Evolutionary conservation across 73 alveolate species (phyloP).

Genomic region (Stentor coeruleus): DNA sequence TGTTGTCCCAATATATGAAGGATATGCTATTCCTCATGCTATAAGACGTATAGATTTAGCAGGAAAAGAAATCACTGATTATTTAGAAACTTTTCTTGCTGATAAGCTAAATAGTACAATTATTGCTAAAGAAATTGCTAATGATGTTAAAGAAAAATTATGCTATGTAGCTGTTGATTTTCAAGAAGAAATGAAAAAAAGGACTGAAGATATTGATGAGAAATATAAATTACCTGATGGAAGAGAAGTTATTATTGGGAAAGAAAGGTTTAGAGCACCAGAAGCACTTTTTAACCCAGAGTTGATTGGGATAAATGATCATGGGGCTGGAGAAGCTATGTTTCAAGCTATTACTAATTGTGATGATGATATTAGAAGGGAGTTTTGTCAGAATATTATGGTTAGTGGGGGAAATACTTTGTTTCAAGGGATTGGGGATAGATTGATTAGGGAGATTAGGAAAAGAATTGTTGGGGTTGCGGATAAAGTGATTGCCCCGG

Average conservation of each 20-base stretch:
- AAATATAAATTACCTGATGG: background rate
- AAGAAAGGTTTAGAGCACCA: background rate
- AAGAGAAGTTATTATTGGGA: background rate
- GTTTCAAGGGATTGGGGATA: background rate
- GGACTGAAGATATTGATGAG: no score
- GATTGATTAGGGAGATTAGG: conserved; percentile 29
- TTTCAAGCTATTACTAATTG: background rate
- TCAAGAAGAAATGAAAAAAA: background rate
- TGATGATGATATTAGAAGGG: background rate
- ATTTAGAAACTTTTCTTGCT: conserved; percentile 57
- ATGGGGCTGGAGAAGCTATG: background rate
- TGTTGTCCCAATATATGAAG: conserved; percentile 97
- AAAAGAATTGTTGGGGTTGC: conserved; percentile 30
- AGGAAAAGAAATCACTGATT: conserved; percentile 83
- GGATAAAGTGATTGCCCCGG: background rate
- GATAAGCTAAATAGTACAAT: conserved; percentile 62
- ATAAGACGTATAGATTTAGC: conserved; percentile 79
- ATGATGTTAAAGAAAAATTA: background rate
- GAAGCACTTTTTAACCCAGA: background rate
- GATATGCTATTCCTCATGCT: no score
- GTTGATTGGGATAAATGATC: background rate
- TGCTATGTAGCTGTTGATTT: background rate
- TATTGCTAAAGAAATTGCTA: background rate
- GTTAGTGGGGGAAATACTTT: background rate
- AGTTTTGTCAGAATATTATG: background rate